Base-by-base conservation (phyloP, 352 stramenopile species). In the Elongisporangium undulatum region DNA sequence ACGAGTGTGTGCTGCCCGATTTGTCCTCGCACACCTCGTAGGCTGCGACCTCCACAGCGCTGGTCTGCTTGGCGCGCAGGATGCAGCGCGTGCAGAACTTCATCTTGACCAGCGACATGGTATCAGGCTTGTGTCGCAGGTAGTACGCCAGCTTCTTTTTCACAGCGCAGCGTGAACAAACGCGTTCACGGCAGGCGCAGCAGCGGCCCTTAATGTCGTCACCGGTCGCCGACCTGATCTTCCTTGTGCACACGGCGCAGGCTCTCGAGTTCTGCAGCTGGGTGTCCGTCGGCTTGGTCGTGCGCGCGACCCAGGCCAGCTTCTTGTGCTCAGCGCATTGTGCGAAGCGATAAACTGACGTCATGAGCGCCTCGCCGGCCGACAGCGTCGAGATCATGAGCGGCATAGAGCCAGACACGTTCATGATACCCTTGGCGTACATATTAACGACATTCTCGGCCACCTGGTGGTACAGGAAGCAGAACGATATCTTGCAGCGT, bases 21-120 rank as follows among this genome's bases (percentile, higher is more conserved):
- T 34, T 58, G 50, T 51, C 70, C 75, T 80, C 72, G 34, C 62
- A 41, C 13, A 63, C 53, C 29, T 69, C 67, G 38, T 60, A 68
- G 1, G 72, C 72, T 24, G 77, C 66, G 13, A 73, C 66, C 49
- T 56, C 70, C 75, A 71, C 24, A 10, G 72, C 68, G 38, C 64
- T 49, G 51, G 77, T 50, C 34, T 73, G 64, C 13, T 58, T 50
- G 23, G 63, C 72, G 23, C 64, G 58, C 2, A 67, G 66, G n/a
- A 80, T 55, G 39, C 72, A 80, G 20, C 71, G 61, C 34, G 72
- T 68, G 45, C 72, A 80, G 41, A 77, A 54, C 10, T 61, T 48
- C 41, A 73, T 56, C 23, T 68, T 71, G 17, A 72, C 61, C 59
- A 51, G 41, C 55, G 50, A 45, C 1, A 12, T 12, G 8, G 77